phyloP scores from a whole-genome alignment of 2,329 filamentous ascomycete species.

The Aspergillus sojae region DNA sequence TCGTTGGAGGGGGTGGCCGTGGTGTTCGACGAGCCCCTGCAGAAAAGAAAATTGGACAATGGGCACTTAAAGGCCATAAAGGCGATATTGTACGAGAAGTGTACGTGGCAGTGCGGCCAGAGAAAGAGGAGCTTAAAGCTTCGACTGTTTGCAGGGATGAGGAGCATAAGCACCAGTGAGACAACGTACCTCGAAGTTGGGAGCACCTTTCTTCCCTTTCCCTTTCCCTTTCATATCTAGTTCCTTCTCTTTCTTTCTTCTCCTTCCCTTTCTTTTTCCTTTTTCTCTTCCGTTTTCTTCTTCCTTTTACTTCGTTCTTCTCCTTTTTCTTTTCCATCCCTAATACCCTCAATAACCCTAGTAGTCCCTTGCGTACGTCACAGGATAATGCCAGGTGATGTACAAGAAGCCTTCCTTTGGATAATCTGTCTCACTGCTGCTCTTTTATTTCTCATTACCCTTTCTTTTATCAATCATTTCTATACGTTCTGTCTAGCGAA shows the following conservation, averaged over 20 bases:
- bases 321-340: not conserved
- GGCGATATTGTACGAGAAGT: constrained; percentile 72
- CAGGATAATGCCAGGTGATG: not conserved
- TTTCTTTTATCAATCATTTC: not conserved
- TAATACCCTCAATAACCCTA: not conserved
- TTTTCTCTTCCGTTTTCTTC: constrained; percentile 1
- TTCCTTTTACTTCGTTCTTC: not conserved
- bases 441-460: not conserved
- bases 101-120: constrained; percentile 54
- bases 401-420: not conserved
- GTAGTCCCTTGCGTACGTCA: not conserved
- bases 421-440: not conserved
- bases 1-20: constrained; percentile 75
- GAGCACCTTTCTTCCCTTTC: not conserved
- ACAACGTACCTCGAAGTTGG: not conserved
- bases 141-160: constrained; percentile 34
- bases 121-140: constrained; percentile 26
- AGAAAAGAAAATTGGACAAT: constrained; percentile 69
- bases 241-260: not conserved
- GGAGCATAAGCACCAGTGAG: constrained; percentile 4
- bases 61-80: constrained; percentile 65
- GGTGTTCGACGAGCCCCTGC: constrained; percentile 65
- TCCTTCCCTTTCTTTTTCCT: not conserved
- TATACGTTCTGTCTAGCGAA: not conserved
- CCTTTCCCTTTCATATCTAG: not conserved